Percentiles rank a stretch among this genome's conserved stretches.
These are phyloP conservation scores for Quercus lobata DNA, from an alignment of 331 rosid species.

Conservation along the genomic window DNA sequence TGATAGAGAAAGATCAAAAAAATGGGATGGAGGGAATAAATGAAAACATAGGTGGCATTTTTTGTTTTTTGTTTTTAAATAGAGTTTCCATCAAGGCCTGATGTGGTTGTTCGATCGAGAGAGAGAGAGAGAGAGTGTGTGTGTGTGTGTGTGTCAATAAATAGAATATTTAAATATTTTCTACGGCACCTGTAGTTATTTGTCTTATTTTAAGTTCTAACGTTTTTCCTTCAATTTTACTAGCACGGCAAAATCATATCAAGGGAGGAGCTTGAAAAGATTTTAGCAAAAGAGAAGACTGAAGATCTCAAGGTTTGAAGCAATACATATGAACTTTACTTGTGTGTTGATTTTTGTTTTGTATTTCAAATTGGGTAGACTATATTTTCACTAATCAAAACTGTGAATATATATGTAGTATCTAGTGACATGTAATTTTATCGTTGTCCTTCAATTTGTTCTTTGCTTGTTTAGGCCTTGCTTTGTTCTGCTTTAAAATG, in stretches of 20 bases:
- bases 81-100: background rate
- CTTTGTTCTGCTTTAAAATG: constrained; percentile 3
- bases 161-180: background rate
- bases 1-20: background rate
- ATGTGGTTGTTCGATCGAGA: background rate
- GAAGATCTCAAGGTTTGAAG: constrained; percentile 69
- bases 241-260: constrained; percentile 90
- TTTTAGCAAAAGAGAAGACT: constrained; percentile 64
- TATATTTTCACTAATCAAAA: background rate
- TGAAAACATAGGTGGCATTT: background rate
- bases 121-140: too few relatives aligned
- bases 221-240: constrained; percentile 27
- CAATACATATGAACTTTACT: constrained; percentile 5
- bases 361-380: constrained; percentile 7
- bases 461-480: background rate
- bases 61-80: background rate
- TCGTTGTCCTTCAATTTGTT: background rate
- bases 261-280: constrained; percentile 76
- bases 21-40: background rate
- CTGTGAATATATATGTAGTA: background rate
- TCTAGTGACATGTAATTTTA: background rate
- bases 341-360: background rate
- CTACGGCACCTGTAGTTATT: constrained; percentile 1
- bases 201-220: constrained; percentile 11
- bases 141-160: background rate